Percentiles rank a stretch among this genome's conserved stretches.
Evolutionary conservation across 2,329 filamentous ascomycete species (phyloP).

Genomic region (Botrytis hyacinthi): DNA sequence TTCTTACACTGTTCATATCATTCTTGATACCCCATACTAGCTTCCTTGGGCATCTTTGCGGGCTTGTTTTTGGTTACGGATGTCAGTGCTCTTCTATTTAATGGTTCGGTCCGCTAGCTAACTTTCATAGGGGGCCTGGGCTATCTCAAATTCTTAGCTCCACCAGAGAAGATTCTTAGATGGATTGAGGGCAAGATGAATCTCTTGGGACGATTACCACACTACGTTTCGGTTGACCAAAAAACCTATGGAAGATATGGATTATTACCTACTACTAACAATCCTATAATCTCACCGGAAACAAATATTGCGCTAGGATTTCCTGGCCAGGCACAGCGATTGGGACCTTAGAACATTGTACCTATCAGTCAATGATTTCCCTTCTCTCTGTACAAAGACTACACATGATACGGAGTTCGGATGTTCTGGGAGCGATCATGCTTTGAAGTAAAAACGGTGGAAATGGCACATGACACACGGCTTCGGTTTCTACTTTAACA

Average conservation of each 20-base stretch:
- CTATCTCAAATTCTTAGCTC: slow-evolving; percentile 84
- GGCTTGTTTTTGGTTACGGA: slow-evolving; percentile 78
- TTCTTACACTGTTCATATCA: slow-evolving; percentile 69
- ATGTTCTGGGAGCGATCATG: slow-evolving; percentile 8
- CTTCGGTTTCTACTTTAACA: background rate
- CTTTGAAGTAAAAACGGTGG: slow-evolving; percentile 10
- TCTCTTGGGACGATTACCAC: slow-evolving; percentile 76
- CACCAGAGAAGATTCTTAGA: slow-evolving; percentile 81
- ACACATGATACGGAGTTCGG: slow-evolving; percentile 18
- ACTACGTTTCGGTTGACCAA: slow-evolving; percentile 92
- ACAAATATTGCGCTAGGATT: slow-evolving; percentile 54
- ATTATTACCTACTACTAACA: slow-evolving; percentile 64
- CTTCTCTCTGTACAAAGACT: slow-evolving; percentile 15
- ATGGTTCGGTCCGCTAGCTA: slow-evolving; percentile 25
- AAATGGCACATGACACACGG: slow-evolving; percentile 11
- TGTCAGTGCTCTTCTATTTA: slow-evolving; percentile 54
- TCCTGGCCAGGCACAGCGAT: slow-evolving; percentile 58
- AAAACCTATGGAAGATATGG: slow-evolving; percentile 94
- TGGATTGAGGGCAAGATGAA: slow-evolving; percentile 90
- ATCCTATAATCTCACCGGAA: slow-evolving; percentile 42
- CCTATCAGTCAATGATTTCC: background rate
- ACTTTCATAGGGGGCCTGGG: slow-evolving; percentile 68
- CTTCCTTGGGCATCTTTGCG: slow-evolving; percentile 82
- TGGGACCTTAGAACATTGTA: slow-evolving; percentile 57
- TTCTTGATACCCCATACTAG: slow-evolving; percentile 79